Evolutionary conservation across 148 eudicot genomes (phyloP), one percentile per base, ranked within the genome.

Genomic region (Arctostaphylos glauca): DNA sequence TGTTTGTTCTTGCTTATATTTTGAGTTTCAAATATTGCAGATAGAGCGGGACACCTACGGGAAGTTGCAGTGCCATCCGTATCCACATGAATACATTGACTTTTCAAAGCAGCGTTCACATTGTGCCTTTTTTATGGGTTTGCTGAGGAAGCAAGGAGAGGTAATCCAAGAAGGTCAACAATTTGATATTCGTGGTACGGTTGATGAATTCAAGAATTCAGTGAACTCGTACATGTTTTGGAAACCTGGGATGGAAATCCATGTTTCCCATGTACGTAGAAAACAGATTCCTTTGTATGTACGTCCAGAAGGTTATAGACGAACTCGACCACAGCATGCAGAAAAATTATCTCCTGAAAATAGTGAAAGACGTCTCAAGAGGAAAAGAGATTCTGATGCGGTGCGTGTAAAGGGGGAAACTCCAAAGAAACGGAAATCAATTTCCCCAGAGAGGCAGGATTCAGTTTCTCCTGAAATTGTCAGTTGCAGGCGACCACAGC

Each of bases 21-120:
- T 66, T 31, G 23, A 43, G 5, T 53, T 60, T 75, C 41, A 16
- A 79, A 59, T 55, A 58, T 56, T 94, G 89, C 98, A 95, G 98
- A 94, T 95, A 76, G 98, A 95, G 84, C 91, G 95, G 60, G 98
- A 88, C 84, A 92, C 95, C 6, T 72, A 10, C 23, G 98, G 96
- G 79, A 94, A 94, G 86, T 81, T 95, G 82, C 96, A 92, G 83
- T 95, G 98, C 83, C 98, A 91, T 84, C 98, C 96, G 5, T 91
- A 91, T 83, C 98, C 92, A 1, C 92, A 92, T n/a, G 92, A 91
- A 80, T 87, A 85, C 82, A 78, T 79, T 49, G 98, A 95, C 84
- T 68, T 84, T 66, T 90, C 95, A 43, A 91, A 89, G 87, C 88
- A 85, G 82, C 90, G 88, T 66, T 86, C 89, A 31, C 91, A 95